Conservation (phyloP, 331 rosid genomes). For the Malus hybrid region DNA sequence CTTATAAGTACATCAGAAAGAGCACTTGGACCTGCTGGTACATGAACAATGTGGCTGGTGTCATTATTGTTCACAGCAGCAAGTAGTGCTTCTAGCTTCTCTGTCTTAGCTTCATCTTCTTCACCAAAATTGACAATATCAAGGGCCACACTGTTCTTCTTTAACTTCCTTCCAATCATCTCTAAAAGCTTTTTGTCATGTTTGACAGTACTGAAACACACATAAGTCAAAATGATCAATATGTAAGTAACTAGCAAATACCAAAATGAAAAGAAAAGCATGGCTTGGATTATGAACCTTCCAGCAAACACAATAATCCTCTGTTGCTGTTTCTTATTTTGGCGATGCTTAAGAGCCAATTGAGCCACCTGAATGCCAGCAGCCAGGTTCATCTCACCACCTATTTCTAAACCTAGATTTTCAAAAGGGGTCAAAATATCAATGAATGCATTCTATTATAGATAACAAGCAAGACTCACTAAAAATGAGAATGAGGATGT, state of each 20-base stretch:
- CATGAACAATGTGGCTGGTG: conserved; percentile 83
- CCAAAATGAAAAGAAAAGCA: background rate
- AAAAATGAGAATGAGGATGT: background rate
- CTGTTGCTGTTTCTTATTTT: conserved; percentile 98
- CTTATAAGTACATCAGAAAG: conserved; percentile 90
- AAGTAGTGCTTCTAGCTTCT: conserved; percentile 85
- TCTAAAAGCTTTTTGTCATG: conserved; percentile 84
- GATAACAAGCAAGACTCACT: background rate
- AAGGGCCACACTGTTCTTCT: conserved; percentile 90
- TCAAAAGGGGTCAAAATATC: background rate
- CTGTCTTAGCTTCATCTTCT: conserved; percentile 88
- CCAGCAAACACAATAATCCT: conserved; percentile 90
- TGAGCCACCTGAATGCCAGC: conserved; percentile 96
- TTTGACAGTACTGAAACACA: conserved; percentile 49
- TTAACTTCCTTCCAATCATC: conserved; percentile 80
- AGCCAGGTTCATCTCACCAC: conserved; percentile 94
- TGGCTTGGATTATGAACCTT: conserved; percentile 35
- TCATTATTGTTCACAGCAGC: conserved; percentile 85
- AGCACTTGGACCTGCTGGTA: conserved; percentile 79
- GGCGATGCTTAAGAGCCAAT: conserved; percentile 92
- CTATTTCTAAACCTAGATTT: conserved; percentile 71
- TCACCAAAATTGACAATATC: conserved; percentile 95
- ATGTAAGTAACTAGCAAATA: background rate
- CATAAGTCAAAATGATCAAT: background rate
- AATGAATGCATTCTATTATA: background rate